A percentile compares a stretch with the other conserved stretches of the same genome.
These are phyloP conservation scores for Talaromyces sp. DNA, from an alignment of 2,329 filamentous ascomycete species.

Conservation along the genomic window DNA sequence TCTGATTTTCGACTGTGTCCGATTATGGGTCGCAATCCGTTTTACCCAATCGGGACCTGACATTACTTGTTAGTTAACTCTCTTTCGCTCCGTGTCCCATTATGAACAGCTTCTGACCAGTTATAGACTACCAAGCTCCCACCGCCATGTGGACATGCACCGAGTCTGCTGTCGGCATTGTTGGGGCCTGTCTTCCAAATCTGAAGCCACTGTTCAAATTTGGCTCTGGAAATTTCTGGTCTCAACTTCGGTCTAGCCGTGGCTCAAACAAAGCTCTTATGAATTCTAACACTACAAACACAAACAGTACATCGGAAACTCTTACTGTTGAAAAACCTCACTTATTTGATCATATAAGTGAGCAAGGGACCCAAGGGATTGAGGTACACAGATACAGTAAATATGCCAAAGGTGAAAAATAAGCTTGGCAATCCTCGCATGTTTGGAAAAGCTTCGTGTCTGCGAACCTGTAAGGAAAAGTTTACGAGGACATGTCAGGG, in stretches of 20 bases:
- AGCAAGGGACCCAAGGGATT: conserved; percentile 2
- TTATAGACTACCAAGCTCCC: conserved; percentile 32
- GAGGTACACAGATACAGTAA: conserved; percentile 4
- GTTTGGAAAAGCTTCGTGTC: neutral
- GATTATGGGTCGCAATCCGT: conserved; percentile 30
- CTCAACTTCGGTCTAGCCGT: conserved; percentile 17
- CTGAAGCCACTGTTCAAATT: conserved; percentile 30
- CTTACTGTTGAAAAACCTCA: neutral
- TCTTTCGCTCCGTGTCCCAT: neutral
- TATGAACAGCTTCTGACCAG: neutral
- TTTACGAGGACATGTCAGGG: neutral
- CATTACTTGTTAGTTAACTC: conserved; percentile 31
- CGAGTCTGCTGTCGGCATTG: conserved; percentile 33
- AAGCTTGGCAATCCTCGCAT: neutral
- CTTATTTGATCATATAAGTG: neutral
- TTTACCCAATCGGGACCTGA: conserved; percentile 28
- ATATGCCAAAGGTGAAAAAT: conserved; percentile 4
- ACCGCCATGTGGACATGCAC: conserved; percentile 35
- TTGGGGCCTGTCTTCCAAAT: conserved; percentile 34
- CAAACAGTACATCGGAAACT: neutral
- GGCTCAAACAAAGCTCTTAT: conserved; percentile 16
- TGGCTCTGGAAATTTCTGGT: conserved; percentile 22
- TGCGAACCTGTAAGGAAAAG: neutral
- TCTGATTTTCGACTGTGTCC: conserved; percentile 30
- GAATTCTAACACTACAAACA: conserved; percentile 7